Base-by-base conservation (phyloP, 441 rosid genomes). In the Pelargonium myrrhifolium region DNA sequence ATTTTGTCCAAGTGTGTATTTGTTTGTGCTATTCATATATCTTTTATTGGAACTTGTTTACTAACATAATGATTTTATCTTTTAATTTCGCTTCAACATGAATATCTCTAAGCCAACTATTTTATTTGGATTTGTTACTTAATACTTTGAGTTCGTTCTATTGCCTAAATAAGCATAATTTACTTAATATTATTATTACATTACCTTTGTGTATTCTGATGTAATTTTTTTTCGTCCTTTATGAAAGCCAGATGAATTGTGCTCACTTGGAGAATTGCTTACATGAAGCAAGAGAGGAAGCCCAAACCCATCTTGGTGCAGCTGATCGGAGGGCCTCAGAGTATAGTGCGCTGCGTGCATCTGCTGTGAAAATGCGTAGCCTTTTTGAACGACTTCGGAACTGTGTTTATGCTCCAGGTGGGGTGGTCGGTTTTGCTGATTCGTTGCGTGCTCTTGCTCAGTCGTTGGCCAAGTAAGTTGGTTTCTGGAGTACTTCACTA, bases 221-320 rank as follows among this genome's bases (percentile, higher is more conserved):
- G 6, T 47, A 39, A 24, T 18, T 11, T 18, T 8, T 58, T 28
- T 22, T n/a, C 45, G 12, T 62, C 67, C 65, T 69, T 37, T 37
- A 37, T 37, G 40, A 6, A 56, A 72, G 71, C 53, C 85, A 95
- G 99, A 89, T 95, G 97, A 95, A 95, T 70, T 89, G 97, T 74
- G 99, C 96, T 65, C 97, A 89, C 84, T 81, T 95, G 79, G 99
- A 95, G 83, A 95, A 92, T 75, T 89, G 95, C 79, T 84, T 95
- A 81, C 98, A 95, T 78, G 96, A 95, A 81, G 97, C 97, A 74
- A 90, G 99, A 83, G 89, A 92, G 79, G 98, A 90, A 83, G 97
- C 97, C 31, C 99, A 95, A 74, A 89, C 97, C 70, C 88, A 90
- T 83, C 96, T 91, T 7, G 92, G 96, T 76, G 92, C 96, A 15